Evolutionary conservation across 2,329 filamentous ascomycete species (phyloP).

Genomic region (Uncinocarpus reesii): DNA sequence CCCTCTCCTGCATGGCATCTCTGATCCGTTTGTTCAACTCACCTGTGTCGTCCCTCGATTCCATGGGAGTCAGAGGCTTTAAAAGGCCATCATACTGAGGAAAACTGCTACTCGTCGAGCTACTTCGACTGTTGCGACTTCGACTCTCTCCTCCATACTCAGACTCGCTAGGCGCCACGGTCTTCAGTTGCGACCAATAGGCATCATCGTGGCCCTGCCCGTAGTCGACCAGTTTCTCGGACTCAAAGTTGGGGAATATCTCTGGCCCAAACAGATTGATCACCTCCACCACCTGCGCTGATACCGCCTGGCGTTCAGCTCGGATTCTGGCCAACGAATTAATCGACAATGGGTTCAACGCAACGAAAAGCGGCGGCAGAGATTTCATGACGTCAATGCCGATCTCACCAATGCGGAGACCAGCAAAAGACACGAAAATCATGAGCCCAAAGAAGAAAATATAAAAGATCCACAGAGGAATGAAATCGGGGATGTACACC

Average conservation of each 20-base stretch:
- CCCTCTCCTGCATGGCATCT: constrained; percentile 60
- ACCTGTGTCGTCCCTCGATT: constrained; percentile 1
- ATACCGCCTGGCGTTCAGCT: constrained; percentile 55
- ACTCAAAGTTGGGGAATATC: constrained; percentile 76
- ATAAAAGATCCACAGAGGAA: constrained; percentile 61
- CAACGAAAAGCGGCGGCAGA: constrained; percentile 65
- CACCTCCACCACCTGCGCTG: constrained; percentile 62
- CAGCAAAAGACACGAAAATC: constrained; percentile 68
- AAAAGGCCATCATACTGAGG: background rate
- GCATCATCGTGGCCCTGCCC: constrained; percentile 21
- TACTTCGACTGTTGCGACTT: constrained; percentile 5
- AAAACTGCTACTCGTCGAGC: constrained; percentile 3
- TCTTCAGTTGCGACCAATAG: constrained; percentile 16
- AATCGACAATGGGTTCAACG: constrained; percentile 62
- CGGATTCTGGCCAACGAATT: constrained; percentile 66
- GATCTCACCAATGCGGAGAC: constrained; percentile 75
- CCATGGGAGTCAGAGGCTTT: constrained; percentile 8
- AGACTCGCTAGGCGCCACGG: constrained; percentile 10
- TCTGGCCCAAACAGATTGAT: constrained; percentile 82
- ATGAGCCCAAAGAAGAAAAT: constrained; percentile 62
- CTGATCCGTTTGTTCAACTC: constrained; percentile 51
- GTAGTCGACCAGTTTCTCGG: constrained; percentile 44
- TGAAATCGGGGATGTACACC: constrained; percentile 53
- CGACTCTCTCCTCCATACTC: constrained; percentile 9
- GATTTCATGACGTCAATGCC: constrained; percentile 89